Evolutionary conservation across 73 alveolate species (phyloP), one percentile per base, ranked within the genome.

Genomic region (Tetrahymena borealis): DNA sequence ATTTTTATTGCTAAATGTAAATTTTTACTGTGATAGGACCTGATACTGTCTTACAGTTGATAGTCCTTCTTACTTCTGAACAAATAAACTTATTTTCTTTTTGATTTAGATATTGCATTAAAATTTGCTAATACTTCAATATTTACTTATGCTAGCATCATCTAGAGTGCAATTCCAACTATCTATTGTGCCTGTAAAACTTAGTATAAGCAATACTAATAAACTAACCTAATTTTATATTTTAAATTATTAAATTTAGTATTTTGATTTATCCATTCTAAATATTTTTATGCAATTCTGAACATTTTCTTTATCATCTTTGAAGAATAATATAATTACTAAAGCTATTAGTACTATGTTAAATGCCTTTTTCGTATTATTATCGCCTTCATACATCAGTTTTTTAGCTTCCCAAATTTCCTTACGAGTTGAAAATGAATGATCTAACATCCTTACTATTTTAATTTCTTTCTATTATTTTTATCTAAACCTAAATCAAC

Each of bases 1-100:
- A 95, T 37, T 93, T 93, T 85, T 91, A 91, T 20, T 41, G 92
- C 20, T 94, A 91, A 24, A 94, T 39, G 32, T 91, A 78, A 32
- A 94, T 94, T 91, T 94, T 95, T 20, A 95, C 94, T 91, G 91
- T 91, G 35, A 94, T 78, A n/a, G 96, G 96, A 33, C 96, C 96
- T 40, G 91, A 40, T 3, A 94, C 78, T 32, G 94, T 94, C 39
- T 90, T 78, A 92, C 96, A 94, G 94, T 93, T 93, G 90, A 94
- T 43, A 32, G 78, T 33, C 36, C 96, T 42, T 78, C 96, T 78
- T 78, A 94, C 42, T 38, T 94, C 96, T 3, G 32, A 60, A 60
- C 96, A 94, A 28, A 94, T 40, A 78, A 40, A 94, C 36, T 43
- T 78, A 43, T 91, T 91, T 33, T 91, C 94, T 91, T 4, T 12